Conservation (phyloP, 2,329 filamentous ascomycete genomes). For the Biscogniauxia marginata region DNA sequence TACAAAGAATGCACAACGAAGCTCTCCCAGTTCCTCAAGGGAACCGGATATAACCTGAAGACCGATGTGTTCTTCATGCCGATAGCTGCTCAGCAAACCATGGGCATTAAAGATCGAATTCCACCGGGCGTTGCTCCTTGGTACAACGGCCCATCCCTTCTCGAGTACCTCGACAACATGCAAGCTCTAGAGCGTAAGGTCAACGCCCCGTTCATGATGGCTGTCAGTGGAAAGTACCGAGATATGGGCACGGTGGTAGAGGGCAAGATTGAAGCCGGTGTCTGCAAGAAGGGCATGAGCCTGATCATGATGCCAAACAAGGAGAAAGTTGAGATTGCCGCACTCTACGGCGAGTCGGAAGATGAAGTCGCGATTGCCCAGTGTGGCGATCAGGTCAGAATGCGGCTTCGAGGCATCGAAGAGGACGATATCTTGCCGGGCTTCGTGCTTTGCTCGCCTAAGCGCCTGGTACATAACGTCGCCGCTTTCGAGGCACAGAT, state of each 20-base stretch:
- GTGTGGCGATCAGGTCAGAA: slow-evolving; percentile 90
- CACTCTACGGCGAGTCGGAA: slow-evolving; percentile 93
- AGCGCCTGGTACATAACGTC: slow-evolving; percentile 90
- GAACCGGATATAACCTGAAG: slow-evolving; percentile 91
- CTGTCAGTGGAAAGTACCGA: slow-evolving; percentile 90
- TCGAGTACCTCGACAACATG: slow-evolving; percentile 96
- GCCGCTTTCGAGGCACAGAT: slow-evolving; percentile 93
- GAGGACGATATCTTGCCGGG: slow-evolving; percentile 96
- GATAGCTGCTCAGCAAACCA: slow-evolving; percentile 81
- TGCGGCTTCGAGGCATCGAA: slow-evolving; percentile 91
- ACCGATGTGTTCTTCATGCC: slow-evolving; percentile 94
- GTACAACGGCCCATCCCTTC: slow-evolving; percentile 85
- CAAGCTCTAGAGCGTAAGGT: slow-evolving; percentile 90
- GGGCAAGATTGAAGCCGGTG: slow-evolving; percentile 93
- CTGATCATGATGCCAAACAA: slow-evolving; percentile 96
- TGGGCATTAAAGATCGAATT: slow-evolving; percentile 87
- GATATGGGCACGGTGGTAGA: slow-evolving; percentile 98
- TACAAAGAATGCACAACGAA: slow-evolving; percentile 94
- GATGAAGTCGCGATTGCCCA: slow-evolving; percentile 81
- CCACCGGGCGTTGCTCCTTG: slow-evolving; percentile 74
- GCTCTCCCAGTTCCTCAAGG: slow-evolving; percentile 83
- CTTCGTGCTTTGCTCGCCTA: slow-evolving; percentile 93
- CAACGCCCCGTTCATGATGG: slow-evolving; percentile 99
- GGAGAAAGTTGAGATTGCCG: slow-evolving; percentile 74
- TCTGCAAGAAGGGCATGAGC: slow-evolving; percentile 83